phyloP scores from a whole-genome alignment of 179 eudicot species.

The Heliamphora pulchella region DNA sequence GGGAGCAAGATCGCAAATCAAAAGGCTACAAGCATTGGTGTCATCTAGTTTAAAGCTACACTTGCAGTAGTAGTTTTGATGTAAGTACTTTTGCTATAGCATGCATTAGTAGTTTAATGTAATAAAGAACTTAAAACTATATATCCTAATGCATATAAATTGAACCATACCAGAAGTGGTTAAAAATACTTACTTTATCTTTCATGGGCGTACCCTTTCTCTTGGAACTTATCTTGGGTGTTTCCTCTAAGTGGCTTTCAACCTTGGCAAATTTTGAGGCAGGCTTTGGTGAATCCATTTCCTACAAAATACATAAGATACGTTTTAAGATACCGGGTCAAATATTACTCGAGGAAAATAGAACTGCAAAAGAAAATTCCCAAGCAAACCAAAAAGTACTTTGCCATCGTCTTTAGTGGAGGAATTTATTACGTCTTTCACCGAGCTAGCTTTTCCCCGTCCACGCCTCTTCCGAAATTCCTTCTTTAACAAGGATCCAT shows the following conservation, averaged over 20 bases:
- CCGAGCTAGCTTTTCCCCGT: constrained; percentile 33
- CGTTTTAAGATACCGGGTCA: background rate
- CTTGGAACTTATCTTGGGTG: constrained; percentile 41
- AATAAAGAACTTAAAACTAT: background rate
- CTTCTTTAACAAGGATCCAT: constrained; percentile 26
- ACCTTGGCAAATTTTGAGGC: constrained; percentile 38
- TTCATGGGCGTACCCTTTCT: constrained; percentile 41
- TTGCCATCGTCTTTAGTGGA: constrained; percentile 33
- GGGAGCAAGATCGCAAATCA: background rate
- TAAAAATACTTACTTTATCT: constrained; percentile 36
- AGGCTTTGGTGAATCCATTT: constrained; percentile 39
- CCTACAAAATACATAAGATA: constrained; percentile 29
- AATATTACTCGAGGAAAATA: background rate
- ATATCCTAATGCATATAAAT: background rate
- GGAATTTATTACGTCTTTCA: constrained; percentile 31
- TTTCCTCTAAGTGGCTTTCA: constrained; percentile 37
- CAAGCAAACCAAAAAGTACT: constrained; percentile 25
- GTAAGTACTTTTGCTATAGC: background rate
- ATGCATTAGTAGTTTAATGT: background rate
- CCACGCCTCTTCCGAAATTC: constrained; percentile 36
- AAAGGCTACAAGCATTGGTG: background rate
- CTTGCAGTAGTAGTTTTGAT: no score
- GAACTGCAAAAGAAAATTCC: constrained; percentile 6
- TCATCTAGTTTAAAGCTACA: background rate
- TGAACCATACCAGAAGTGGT: background rate